Evolutionary conservation across 2,329 filamentous ascomycete genomes (phyloP).

Genomic region (Cephalotrichum gorgonifer): DNA sequence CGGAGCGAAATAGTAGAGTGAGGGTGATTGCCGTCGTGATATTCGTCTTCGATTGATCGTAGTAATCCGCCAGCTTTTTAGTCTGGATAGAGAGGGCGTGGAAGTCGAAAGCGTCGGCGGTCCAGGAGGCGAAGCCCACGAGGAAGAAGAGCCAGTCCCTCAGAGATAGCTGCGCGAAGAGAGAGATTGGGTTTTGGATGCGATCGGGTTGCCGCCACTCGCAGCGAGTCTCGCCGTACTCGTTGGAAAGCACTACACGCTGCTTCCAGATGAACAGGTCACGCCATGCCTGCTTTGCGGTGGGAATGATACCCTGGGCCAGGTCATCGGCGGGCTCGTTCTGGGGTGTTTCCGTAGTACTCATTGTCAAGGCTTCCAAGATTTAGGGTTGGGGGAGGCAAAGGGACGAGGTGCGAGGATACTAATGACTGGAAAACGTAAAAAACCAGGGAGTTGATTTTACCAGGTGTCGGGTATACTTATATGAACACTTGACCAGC

Average conservation of each 20-base stretch:
- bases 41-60: constrained; percentile 45
- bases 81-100: constrained; percentile 73
- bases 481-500: too few species aligned
- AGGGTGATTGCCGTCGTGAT: constrained; percentile 68
- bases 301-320: constrained; percentile 53
- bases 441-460: too few species aligned
- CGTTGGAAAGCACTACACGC: constrained; percentile 56
- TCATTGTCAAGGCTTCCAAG: too few species aligned
- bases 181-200: constrained; percentile 39
- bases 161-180: constrained; percentile 35
- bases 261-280: constrained; percentile 69
- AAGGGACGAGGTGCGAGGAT: too few species aligned
- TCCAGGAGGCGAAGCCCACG: constrained; percentile 51
- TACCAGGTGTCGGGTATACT: too few species aligned
- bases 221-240: constrained; percentile 51
- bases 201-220: constrained; percentile 57
- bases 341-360: too few species aligned
- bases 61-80: constrained; percentile 22
- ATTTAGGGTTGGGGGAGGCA: too few species aligned
- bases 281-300: constrained; percentile 50
- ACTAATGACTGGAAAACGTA: too few species aligned
- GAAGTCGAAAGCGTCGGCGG: constrained; percentile 75
- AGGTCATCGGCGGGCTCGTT: constrained; percentile 49
- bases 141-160: constrained; percentile 46
- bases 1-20: constrained; percentile 61